These are phyloP conservation scores for Aphanomyces astaci DNA, from an alignment of 352 stramenopile species.

Conservation along the genomic window DNA sequence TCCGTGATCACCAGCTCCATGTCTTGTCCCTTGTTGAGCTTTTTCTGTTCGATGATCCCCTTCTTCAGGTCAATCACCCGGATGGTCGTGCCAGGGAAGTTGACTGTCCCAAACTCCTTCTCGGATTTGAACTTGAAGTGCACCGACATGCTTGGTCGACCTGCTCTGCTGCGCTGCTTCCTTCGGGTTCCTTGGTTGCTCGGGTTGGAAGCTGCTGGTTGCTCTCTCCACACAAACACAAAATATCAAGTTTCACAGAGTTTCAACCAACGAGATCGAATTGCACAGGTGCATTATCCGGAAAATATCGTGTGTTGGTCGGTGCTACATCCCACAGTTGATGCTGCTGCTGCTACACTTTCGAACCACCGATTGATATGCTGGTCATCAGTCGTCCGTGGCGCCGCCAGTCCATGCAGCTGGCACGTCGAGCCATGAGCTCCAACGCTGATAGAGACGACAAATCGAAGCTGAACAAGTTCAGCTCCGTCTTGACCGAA, in stretches of 20 bases:
- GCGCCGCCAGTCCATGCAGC: neutral
- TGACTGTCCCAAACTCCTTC: conserved; percentile 85
- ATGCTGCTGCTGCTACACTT: no score
- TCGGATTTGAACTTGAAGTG: conserved; percentile 89
- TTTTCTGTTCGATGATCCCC: conserved; percentile 90
- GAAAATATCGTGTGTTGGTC: no score
- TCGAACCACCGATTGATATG: neutral
- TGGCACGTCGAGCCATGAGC: conserved; percentile 8
- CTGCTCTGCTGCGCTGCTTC: neutral
- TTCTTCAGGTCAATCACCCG: conserved; percentile 87
- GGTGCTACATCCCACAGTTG: no score
- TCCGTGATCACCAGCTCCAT: conserved; percentile 90
- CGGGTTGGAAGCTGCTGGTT: neutral
- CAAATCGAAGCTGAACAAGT: conserved; percentile 64
- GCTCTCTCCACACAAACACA: neutral
- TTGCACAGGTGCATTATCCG: no score
- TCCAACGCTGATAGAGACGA: conserved; percentile 5
- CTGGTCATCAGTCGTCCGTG: neutral
- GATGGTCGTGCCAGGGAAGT: conserved; percentile 77
- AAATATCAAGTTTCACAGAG: neutral
- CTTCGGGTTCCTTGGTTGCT: no score
- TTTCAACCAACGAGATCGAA: neutral
- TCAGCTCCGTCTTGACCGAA: conserved; percentile 88
- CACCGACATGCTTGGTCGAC: conserved; percentile 66
- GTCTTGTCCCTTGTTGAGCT: conserved; percentile 86